These are phyloP conservation scores for Myxozyma lipomycoides DNA, from an alignment of 805 yeast genomes.

Conservation along the genomic window DNA sequence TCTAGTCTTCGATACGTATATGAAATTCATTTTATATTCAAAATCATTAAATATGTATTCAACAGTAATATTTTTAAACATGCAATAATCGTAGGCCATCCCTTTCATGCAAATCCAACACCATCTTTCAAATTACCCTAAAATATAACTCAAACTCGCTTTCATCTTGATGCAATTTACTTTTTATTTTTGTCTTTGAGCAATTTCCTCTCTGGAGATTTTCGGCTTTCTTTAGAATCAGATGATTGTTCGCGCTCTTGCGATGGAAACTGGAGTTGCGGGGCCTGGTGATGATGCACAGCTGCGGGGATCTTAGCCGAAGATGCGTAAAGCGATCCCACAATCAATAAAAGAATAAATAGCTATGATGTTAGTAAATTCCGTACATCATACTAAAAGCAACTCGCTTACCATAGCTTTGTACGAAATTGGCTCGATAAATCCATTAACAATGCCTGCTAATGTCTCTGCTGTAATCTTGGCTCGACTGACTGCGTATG, in stretches of 20 bases:
- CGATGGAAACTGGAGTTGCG: not conserved
- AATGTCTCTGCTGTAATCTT: conserved; percentile 74
- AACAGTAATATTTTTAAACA: too few species aligned
- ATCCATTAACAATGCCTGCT: conserved; percentile 77
- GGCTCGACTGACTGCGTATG: conserved; percentile 61
- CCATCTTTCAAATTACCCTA: too few species aligned
- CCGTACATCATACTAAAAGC: not conserved
- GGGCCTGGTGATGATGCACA: conserved; percentile 1
- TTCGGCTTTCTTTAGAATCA: not conserved
- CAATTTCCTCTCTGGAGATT: not conserved
- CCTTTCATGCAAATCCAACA: too few species aligned
- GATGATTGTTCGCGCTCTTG: not conserved
- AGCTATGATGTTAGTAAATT: conserved; percentile 3
- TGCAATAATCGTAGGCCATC: too few species aligned
- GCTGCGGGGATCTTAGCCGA: conserved; percentile 13
- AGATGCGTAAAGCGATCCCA: conserved; percentile 52
- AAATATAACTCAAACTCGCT: too few species aligned
- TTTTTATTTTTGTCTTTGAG: too few species aligned
- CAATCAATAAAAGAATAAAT: conserved; percentile 44
- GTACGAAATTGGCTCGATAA: conserved; percentile 65
- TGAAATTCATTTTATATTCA: too few species aligned
- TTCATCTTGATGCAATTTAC: too few species aligned
- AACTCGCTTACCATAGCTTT: conserved; percentile 46
- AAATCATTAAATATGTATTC: too few species aligned
- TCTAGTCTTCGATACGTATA: too few species aligned